Conservation (phyloP, 2,329 filamentous ascomycete genomes). For the Nemania abortiva region DNA sequence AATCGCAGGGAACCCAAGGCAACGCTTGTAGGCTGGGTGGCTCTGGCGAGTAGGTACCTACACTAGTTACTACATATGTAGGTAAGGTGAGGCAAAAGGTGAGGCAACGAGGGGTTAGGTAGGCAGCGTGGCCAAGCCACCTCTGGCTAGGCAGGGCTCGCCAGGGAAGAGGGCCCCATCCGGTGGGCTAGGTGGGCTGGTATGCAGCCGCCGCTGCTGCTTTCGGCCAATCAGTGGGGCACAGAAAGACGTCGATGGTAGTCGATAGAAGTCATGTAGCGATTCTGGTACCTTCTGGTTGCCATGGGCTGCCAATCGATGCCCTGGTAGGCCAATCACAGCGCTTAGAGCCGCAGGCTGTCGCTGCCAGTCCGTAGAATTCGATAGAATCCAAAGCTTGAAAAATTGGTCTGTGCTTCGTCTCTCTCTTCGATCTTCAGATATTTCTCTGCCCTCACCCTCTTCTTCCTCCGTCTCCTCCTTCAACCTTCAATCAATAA, state of each 20-base stretch:
- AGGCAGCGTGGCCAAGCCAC: too few relatives aligned
- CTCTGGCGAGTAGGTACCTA: too few relatives aligned
- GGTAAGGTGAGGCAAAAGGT: too few relatives aligned
- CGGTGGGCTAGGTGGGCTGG: slow-evolving; percentile 31
- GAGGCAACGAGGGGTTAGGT: too few relatives aligned
- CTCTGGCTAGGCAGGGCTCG: too few relatives aligned
- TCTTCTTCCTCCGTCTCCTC: slow-evolving; percentile 32
- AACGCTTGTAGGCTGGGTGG: too few relatives aligned
- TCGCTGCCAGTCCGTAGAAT: slow-evolving; percentile 49
- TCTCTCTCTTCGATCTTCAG: slow-evolving; percentile 32
- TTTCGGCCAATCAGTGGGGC: slow-evolving; percentile 47
- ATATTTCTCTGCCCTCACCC: slow-evolving; percentile 42
- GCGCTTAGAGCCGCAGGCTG: slow-evolving; percentile 33
- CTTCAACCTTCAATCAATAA: too few relatives aligned
- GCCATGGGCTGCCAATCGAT: slow-evolving; percentile 38
- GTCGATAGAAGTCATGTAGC: slow-evolving; percentile 27
- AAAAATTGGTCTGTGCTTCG: slow-evolving; percentile 47
- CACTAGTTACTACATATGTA: too few relatives aligned
- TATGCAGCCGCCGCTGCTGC: slow-evolving; percentile 38
- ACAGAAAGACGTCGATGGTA: slow-evolving; percentile 30
- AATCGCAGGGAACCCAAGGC: too few relatives aligned
- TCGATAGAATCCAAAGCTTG: slow-evolving; percentile 49
- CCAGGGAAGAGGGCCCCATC: not conserved
- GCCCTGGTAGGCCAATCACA: slow-evolving; percentile 42
- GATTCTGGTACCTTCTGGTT: slow-evolving; percentile 44